These are phyloP conservation scores for Krasilnikovozyma curviuscula DNA, from an alignment of 768 basidiomycete species.

Conservation along the genomic window DNA sequence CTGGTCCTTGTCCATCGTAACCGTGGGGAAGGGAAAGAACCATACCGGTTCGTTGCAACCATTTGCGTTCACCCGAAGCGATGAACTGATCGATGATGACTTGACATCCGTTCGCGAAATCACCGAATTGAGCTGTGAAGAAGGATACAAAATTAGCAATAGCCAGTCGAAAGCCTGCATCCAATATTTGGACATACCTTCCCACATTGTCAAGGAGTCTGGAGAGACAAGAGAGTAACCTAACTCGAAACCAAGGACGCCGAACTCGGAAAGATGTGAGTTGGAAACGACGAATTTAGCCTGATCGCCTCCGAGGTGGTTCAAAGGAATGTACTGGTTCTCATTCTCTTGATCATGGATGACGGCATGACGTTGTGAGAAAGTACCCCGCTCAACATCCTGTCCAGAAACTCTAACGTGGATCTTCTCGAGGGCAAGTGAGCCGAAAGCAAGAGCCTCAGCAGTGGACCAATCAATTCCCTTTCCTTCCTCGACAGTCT, in stretches of 20 bases:
- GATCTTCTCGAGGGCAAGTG: constrained; percentile 75
- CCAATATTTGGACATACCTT: constrained; percentile 32
- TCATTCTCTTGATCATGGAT: constrained; percentile 91
- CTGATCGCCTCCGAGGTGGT: constrained; percentile 69
- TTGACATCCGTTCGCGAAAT: constrained; percentile 81
- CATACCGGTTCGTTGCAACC: constrained; percentile 30
- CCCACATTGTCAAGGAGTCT: constrained; percentile 83
- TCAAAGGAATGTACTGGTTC: constrained; percentile 69
- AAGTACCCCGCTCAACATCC: constrained; percentile 96
- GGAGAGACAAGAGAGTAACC: constrained; percentile 97
- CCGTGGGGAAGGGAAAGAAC: constrained; percentile 59
- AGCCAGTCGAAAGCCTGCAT: no score
- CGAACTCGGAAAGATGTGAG: constrained; percentile 89
- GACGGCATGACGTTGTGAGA: constrained; percentile 94
- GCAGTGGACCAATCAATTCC: constrained; percentile 98
- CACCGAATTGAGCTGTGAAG: constrained; percentile 39
- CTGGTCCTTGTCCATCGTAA: constrained; percentile 95
- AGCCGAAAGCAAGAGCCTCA: constrained; percentile 88
- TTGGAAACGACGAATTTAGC: constrained; percentile 91
- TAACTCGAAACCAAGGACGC: constrained; percentile 86
- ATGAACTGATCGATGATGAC: constrained; percentile 98
- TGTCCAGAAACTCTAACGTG: constrained; percentile 93
- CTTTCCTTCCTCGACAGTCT: constrained; percentile 71
- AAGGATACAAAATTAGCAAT: not conserved
- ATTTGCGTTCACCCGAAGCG: constrained; percentile 90